phyloP scores from a whole-genome alignment of 352 stramenopile species.

The Globisporangium canariense region DNA sequence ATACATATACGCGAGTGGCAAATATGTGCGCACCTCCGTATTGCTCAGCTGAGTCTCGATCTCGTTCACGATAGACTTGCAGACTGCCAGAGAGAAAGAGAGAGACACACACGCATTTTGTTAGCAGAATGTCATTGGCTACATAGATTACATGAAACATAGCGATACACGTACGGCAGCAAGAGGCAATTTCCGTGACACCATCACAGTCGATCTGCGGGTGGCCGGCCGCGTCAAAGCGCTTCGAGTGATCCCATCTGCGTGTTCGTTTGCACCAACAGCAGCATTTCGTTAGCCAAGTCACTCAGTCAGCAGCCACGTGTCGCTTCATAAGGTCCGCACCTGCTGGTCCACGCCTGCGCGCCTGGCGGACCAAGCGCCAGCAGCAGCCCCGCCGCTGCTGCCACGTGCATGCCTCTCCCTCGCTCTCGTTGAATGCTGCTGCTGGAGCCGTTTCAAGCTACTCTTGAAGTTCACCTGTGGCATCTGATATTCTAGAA shows the following conservation, averaged over 20 bases:
- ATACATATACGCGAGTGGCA: background rate
- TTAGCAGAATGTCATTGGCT: background rate
- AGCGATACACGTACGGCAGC: conserved; percentile 53
- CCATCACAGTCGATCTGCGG: conserved; percentile 61
- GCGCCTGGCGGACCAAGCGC: conserved; percentile 15
- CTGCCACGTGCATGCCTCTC: conserved; percentile 6
- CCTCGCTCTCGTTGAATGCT: background rate
- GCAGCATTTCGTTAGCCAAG: background rate
- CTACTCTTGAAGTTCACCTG: conserved; percentile 2
- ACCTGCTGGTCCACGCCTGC: conserved; percentile 58
- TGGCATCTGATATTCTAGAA: conserved; percentile 11
- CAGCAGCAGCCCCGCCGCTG: conserved; percentile 7
- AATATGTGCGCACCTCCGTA: conserved; percentile 33
- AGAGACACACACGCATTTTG: background rate
- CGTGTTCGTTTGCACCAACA: background rate
- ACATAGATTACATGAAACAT: background rate
- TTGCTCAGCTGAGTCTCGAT: conserved; percentile 81
- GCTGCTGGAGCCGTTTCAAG: conserved; percentile 4
- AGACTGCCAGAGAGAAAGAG: conserved; percentile 39
- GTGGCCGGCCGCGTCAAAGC: conserved; percentile 62
- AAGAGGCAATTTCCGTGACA: conserved; percentile 48
- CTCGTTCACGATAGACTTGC: conserved; percentile 77
- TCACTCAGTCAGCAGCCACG: background rate
- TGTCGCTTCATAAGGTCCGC: background rate
- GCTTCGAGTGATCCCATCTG: conserved; percentile 82